Base-by-base conservation (phyloP, 805 yeast genomes). In the Spencermartinsiella europaea region DNA sequence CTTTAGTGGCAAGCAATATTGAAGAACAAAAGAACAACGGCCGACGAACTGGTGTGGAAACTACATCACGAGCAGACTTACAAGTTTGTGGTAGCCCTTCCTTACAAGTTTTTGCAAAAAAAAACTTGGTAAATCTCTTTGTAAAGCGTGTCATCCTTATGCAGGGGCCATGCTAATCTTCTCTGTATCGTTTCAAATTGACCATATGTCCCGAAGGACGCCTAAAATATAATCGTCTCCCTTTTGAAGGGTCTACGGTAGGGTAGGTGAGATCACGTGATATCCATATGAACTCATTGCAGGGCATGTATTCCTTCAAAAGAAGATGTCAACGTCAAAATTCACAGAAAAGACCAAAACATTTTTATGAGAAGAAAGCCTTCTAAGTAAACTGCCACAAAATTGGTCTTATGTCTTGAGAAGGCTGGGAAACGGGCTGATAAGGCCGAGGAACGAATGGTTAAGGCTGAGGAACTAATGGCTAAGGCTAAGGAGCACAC, bases 131-230 rank as follows among this genome's bases (percentile, higher is more conserved):
- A 85, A 88, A 91, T 90, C 98, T 91, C 97, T 91, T 91, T 91
- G 97, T 88, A 89, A 83, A 90, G 96, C 97, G 97, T 95, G 96
- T 90, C 98, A 91, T 91, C 98, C 96, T 93, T 93, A 93, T 91
- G 98, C 98, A 91, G 96, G 98, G 98, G 96, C 96, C 95, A 95
- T 93, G 98, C 98, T 91, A 90, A 91, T 93, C 98, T 91, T 91
- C 99, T 91, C 98, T 91, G 99, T 91, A 91, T 91, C 89, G 95
- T 84, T 91, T 90, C 96, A 83, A 90, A 83, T 91, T 91, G 97
- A 91, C 97, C 91, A 88, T 83, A 81, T 83, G 91, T 81, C 89
- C 86, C 82, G 78, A 73, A 76, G 82, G 81, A 62, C 72, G 54
- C 12, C 40, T 21, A 21, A 38, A 25, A 38, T n/a, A n/a, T n/a